A percentile compares a stretch with the other conserved stretches of the same genome.
These are phyloP conservation scores for Geotrichum cucujoidarum DNA, from an alignment of 1,139 yeast genomes.

Conservation along the genomic window DNA sequence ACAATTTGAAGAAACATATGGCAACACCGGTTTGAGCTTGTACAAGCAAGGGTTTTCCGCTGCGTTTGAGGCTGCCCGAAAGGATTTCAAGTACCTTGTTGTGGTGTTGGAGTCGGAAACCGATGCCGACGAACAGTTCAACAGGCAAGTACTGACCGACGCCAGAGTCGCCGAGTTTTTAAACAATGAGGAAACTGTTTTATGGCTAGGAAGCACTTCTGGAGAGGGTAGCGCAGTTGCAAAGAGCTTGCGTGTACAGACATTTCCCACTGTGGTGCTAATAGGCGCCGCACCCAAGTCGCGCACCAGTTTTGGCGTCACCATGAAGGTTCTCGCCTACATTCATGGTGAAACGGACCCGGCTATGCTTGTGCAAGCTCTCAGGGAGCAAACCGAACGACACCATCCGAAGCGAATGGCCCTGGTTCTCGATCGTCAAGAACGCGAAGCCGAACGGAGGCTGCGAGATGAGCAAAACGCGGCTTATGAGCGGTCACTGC, in stretches of 20 bases:
- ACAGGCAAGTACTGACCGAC: constrained; percentile 52
- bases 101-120: constrained; percentile 69
- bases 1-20: constrained; percentile 39
- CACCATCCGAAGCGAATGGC: constrained; percentile 57
- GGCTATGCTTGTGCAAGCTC: constrained; percentile 34
- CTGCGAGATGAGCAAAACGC: constrained; percentile 70
- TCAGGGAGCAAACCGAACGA: constrained; percentile 40
- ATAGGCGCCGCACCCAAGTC: constrained; percentile 45
- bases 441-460: constrained; percentile 53
- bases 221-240: constrained; percentile 84
- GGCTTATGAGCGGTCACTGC: constrained; percentile 67
- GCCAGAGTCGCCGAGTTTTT: constrained; percentile 50
- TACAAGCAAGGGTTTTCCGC: constrained; percentile 71
- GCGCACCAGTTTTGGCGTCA: constrained; percentile 33
- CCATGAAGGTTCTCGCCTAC: constrained; percentile 56
- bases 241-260: constrained; percentile 63
- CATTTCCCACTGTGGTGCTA: constrained; percentile 76
- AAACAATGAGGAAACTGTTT: constrained; percentile 46
- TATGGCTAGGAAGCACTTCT: constrained; percentile 82
- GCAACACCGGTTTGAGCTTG: constrained; percentile 38
- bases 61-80: constrained; percentile 63
- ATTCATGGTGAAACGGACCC: constrained; percentile 51
- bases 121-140: constrained; percentile 53
- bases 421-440: constrained; percentile 58
- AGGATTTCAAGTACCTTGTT: constrained; percentile 62